Conservation (phyloP, 208 protist genomes). For the Crithidia mellificae region DNA sequence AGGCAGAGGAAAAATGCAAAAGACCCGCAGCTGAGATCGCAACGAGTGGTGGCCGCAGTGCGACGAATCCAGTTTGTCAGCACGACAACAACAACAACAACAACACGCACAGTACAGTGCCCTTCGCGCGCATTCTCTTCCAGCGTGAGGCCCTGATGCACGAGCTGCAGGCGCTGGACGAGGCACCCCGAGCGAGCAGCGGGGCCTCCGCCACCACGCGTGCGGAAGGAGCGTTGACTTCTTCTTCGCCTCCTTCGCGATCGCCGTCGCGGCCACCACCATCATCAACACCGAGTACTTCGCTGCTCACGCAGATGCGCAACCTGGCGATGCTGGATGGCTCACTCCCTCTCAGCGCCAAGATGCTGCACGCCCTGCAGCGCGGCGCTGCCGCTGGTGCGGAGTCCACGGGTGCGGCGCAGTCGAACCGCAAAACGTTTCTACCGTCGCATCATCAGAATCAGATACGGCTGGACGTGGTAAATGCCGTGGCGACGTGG, state of each 20-base stretch:
- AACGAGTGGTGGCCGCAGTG: no score
- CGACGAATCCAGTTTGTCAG: not conserved
- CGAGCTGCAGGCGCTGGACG: constrained; percentile 24
- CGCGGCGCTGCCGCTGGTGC: not conserved
- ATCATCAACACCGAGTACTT: no score
- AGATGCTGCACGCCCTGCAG: constrained; percentile 16
- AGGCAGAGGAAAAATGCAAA: not conserved
- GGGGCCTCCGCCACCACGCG: not conserved
- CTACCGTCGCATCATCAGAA: constrained; percentile 32
- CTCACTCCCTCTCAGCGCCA: constrained; percentile 9
- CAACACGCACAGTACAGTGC: not conserved
- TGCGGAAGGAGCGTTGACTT: not conserved
- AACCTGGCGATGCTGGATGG: constrained; percentile 25
- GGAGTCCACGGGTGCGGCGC: not conserved
- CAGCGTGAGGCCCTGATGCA: constrained; percentile 28
- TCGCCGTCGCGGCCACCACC: not conserved
- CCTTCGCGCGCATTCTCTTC: constrained; percentile 32
- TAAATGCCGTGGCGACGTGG: constrained; percentile 68
- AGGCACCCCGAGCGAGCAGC: not conserved
- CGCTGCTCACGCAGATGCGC: constrained; percentile 11
- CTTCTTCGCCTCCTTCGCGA: not conserved
- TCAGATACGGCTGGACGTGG: constrained; percentile 53
- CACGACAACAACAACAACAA: not conserved
- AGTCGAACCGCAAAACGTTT: constrained; percentile 3
- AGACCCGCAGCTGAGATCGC: no score